Base-by-base conservation (phyloP, 768 basidiomycete species). In the Tulasnella sp. region DNA sequence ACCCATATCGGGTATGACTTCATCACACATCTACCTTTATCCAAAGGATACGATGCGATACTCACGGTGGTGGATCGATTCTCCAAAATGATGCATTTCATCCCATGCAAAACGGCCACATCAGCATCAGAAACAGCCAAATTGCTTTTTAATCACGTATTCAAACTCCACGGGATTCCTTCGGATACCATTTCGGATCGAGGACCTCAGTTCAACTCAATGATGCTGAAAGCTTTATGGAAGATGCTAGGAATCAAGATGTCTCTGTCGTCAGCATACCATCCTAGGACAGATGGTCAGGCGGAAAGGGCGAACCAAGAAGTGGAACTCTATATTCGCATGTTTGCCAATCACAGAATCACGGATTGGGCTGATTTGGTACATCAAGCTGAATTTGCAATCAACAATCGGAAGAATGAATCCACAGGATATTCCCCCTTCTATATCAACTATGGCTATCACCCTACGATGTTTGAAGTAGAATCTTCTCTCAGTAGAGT, bases 51-150 rank as follows among this genome's bases (percentile, higher is more conserved):
- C 44, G 46, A 53, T 29, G 25, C 51, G 3, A 42, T 58, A 5
- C 29, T 56, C 16, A 48, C 57, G 1, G 56, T 58, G 8, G 56
- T 50, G 3, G 52, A 56, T 40, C 44, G 49, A 4, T 39, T 56
- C 40, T 53, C 52, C 5, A 58, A 58, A 37, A 37, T 27, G 28
- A 37, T 37, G 9, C 44, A 48, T 28, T 47, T 19, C 41, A 47
- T 74, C 29, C 69, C 70, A 13, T 19, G 12, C 12, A 31, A 40
- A 29, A 50, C n/a, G n/a, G n/a, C 44, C 57, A 25, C 73, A 27
- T 67, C 70, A 1, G 58, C 48, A 7, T 35, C 39, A 50, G 48
- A 29, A 7, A 50, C 25, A 15, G 48, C 37, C 8, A 6, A 25
- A 29, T 27, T 50, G 16, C 29, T 50, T 24, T 22, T 39, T n/a